Conservation (phyloP, 768 basidiomycete species). For the Strobilomyces confusus region DNA sequence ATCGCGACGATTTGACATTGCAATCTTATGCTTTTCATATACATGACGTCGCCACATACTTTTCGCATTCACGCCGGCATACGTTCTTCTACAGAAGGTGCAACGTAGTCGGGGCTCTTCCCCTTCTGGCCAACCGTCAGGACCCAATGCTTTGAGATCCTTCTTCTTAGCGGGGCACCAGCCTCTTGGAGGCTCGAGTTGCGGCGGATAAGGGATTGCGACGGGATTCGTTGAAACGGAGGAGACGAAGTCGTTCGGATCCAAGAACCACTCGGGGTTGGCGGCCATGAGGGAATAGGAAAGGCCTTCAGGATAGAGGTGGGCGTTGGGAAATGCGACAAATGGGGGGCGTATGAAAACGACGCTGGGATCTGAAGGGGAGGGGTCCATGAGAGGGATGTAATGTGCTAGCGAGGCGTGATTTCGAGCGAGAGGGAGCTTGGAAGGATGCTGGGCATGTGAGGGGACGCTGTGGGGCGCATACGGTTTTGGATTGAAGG, state of each 20-base stretch:
- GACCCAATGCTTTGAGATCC: constrained; percentile 63
- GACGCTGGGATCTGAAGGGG: constrained; percentile 57
- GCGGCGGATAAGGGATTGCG: constrained; percentile 68
- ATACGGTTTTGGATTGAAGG: constrained; percentile 66
- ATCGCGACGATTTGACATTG: constrained; percentile 83
- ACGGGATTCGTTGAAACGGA: constrained; percentile 41
- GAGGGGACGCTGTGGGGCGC: constrained; percentile 34
- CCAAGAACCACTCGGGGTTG: constrained; percentile 79
- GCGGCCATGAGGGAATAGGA: constrained; percentile 69
- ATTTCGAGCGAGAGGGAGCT: constrained; percentile 28
- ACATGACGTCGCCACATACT: constrained; percentile 91
- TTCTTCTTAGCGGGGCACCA: constrained; percentile 88
- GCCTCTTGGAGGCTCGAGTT: constrained; percentile 78
- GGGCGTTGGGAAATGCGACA: constrained; percentile 57
- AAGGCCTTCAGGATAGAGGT: constrained; percentile 60
- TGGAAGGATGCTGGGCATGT: constrained; percentile 21
- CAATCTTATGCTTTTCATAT: constrained; percentile 86
- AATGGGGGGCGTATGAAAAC: constrained; percentile 78
- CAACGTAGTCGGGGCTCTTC: constrained; percentile 77
- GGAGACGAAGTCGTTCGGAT: constrained; percentile 59
- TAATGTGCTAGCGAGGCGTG: constrained; percentile 39
- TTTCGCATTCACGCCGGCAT: constrained; percentile 84
- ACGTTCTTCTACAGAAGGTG: constrained; percentile 80
- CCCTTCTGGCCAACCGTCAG: constrained; percentile 74
- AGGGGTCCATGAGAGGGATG: constrained; percentile 62